Evolutionary conservation across 2,329 filamentous ascomycete species (phyloP).

Genomic region (Mollisiaceae sp.): DNA sequence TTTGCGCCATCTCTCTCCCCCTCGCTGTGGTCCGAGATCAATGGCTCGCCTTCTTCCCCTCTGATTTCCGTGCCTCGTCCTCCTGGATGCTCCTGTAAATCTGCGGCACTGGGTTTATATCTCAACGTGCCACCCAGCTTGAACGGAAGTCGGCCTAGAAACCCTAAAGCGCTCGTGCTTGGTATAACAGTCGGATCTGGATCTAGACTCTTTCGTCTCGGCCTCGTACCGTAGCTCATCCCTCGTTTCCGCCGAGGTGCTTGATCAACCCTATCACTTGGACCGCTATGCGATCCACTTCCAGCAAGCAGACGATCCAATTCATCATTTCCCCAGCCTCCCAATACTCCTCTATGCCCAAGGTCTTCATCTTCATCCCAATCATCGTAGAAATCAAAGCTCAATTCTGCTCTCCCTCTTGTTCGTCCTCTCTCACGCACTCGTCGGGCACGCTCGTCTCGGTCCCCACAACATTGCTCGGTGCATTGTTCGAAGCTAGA

Average conservation of each 20-base stretch:
- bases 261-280: conserved; percentile 53
- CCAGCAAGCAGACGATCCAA: conserved; percentile 82
- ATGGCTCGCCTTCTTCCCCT: conserved; percentile 68
- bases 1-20: conserved; percentile 29
- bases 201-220: conserved; percentile 60
- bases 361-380: conserved; percentile 70
- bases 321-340: conserved; percentile 80
- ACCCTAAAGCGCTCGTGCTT: conserved; percentile 83
- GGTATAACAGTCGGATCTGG: conserved; percentile 87
- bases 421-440: conserved; percentile 65
- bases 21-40: conserved; percentile 59
- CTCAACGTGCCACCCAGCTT: conserved; percentile 80
- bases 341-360: conserved; percentile 66
- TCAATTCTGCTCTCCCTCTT: conserved; percentile 74
- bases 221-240: conserved; percentile 87
- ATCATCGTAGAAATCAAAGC: conserved; percentile 97
- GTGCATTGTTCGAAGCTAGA: conserved; percentile 75
- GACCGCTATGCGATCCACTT: conserved; percentile 54
- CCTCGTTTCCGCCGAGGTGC: conserved; percentile 76
- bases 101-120: conserved; percentile 90
- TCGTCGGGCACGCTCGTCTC: conserved; percentile 75
- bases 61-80: conserved; percentile 48
- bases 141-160: conserved; percentile 83
- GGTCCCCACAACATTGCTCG: conserved; percentile 70
- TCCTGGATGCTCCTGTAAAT: conserved; percentile 85